phyloP scores from a whole-genome alignment of 1,284 basidiomycete genomes.

The Trametes pubescens region DNA sequence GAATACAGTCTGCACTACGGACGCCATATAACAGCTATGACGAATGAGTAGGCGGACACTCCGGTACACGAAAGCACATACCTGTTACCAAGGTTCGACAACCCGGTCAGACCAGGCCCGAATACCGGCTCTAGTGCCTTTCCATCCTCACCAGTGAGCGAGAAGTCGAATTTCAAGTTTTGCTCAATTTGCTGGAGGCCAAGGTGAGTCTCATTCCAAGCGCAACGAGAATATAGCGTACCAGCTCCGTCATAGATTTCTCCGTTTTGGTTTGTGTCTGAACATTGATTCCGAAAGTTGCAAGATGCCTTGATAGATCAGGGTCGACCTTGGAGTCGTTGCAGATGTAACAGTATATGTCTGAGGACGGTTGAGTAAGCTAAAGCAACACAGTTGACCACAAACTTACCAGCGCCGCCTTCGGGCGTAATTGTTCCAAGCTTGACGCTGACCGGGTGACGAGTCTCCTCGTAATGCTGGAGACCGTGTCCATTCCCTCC shows the following conservation, averaged over 20 bases:
- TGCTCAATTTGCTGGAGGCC: constrained; percentile 89
- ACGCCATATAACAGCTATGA: constrained; percentile 95
- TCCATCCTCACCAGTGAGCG: constrained; percentile 90
- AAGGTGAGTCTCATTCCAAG: background rate
- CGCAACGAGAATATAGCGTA: constrained; percentile 44
- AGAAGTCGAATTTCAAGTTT: constrained; percentile 96
- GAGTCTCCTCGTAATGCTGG: constrained; percentile 79
- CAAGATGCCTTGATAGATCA: constrained; percentile 78
- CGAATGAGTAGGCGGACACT: background rate
- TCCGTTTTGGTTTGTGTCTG: constrained; percentile 90
- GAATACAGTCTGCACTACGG: constrained; percentile 90
- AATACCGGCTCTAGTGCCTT: constrained; percentile 89
- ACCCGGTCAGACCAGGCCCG: constrained; percentile 89
- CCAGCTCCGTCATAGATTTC: constrained; percentile 96
- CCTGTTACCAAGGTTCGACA: constrained; percentile 96
- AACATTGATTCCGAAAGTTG: constrained; percentile 90
- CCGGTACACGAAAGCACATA: constrained; percentile 33
- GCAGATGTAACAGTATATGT: constrained; percentile 95
- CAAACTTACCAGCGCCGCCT: constrained; percentile 77
- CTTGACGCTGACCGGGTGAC: constrained; percentile 91
- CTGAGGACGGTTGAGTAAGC: constrained; percentile 48
- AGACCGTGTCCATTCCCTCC: constrained; percentile 94
- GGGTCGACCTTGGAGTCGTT: constrained; percentile 90
- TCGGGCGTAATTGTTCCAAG: constrained; percentile 97
- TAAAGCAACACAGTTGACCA: background rate